A percentile compares a stretch with the other conserved stretches of the same genome.
Conservation (phyloP, 768 basidiomycete species). For the Dendrothele bispora region DNA sequence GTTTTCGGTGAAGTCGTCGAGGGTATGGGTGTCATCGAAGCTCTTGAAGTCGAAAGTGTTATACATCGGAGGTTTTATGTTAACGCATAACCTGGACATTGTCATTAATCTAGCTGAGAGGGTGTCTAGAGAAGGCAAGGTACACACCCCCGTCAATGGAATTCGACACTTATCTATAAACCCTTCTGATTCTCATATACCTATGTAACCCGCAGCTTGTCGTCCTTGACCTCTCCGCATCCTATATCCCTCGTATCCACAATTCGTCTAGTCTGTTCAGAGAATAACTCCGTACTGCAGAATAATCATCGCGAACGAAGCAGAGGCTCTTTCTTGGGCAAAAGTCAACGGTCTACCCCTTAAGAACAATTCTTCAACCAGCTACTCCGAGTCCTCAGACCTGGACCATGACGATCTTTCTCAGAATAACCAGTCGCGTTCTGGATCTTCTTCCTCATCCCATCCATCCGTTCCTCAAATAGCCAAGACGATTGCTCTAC, state of each 20-base stretch:
- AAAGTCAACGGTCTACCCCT: no score
- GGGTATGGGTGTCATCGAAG: no score
- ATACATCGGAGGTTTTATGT: constrained; percentile 80
- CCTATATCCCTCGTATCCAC: constrained; percentile 79
- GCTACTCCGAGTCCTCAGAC: no score
- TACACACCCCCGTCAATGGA: no score
- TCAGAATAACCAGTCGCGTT: no score
- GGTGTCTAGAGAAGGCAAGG: constrained; percentile 58
- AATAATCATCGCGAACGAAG: constrained; percentile 74
- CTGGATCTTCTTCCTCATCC: no score
- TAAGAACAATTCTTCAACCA: no score
- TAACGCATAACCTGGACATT: constrained; percentile 66
- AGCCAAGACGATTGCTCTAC: no score
- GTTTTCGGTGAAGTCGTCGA: no score
- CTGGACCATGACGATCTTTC: no score
- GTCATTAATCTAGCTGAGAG: constrained; percentile 58
- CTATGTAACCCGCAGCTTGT: constrained; percentile 47
- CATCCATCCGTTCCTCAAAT: no score
- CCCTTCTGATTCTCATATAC: not conserved
- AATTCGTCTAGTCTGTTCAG: constrained; percentile 61
- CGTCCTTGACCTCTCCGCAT: constrained; percentile 72
- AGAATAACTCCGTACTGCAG: constrained; percentile 66
- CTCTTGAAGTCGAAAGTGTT: constrained; percentile 62
- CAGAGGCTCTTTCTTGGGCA: no score
- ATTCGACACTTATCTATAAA: not conserved